Evolutionary conservation across 768 basidiomycete species (phyloP).

Genomic region (Boletus barrowsii): DNA sequence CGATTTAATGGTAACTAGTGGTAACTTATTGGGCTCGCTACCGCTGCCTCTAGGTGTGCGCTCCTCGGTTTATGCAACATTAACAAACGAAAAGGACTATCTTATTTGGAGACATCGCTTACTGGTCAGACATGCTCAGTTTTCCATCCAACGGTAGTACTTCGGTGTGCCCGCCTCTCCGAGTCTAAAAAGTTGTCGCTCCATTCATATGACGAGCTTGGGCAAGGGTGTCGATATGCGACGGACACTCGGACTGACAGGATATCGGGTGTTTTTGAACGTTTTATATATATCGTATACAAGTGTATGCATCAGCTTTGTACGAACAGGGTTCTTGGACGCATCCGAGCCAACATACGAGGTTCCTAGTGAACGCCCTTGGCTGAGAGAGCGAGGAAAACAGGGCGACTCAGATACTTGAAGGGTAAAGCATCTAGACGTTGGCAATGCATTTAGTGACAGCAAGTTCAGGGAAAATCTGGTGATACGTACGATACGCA

Average conservation of each 20-base stretch:
- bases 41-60: no score
- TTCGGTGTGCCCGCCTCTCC: no score
- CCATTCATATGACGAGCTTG: no score
- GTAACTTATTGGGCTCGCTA: no score
- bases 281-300: slow-evolving; percentile 6
- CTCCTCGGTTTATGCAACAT: no score
- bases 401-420: slow-evolving; percentile 58
- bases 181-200: no score
- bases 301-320: slow-evolving; percentile 18
- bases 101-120: no score
- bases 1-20: no score
- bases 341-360: slow-evolving; percentile 19
- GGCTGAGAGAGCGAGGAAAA: not conserved
- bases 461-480: not conserved
- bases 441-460: not conserved
- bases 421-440: slow-evolving; percentile 86
- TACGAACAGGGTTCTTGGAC: slow-evolving; percentile 7
- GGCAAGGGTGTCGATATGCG: no score
- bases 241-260: not conserved
- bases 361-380: slow-evolving; percentile 9
- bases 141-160: no score
- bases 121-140: no score
- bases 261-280: slow-evolving; percentile 5
- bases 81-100: no score
- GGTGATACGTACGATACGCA: slow-evolving; percentile 70